Percentiles rank a stretch among this genome's conserved stretches.
Conservation (phyloP, 2,329 filamentous ascomycete genomes). For the Hymenoscyphus linearis region DNA sequence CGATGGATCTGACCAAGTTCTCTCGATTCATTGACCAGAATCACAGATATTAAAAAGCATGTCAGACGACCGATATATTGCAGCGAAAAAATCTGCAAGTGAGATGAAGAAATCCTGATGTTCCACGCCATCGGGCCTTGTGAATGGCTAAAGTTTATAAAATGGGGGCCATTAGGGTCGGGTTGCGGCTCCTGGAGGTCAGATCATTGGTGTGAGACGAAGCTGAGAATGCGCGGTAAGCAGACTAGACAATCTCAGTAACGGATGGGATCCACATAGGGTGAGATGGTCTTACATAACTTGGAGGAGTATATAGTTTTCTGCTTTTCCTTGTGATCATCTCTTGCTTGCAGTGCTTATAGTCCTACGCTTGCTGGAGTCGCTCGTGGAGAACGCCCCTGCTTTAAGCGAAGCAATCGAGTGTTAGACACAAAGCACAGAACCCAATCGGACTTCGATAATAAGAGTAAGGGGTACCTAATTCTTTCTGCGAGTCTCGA, state of each 20-base stretch:
- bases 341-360: neutral
- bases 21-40: neutral
- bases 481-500: neutral
- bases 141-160: neutral
- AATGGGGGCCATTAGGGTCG: neutral
- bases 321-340: neutral
- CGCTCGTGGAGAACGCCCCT: neutral
- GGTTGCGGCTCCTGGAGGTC: neutral
- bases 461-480: neutral
- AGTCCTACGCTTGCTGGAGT: neutral
- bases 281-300: neutral
- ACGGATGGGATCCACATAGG: neutral
- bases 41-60: neutral
- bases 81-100: neutral
- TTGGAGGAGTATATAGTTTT: neutral
- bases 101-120: neutral
- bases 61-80: neutral
- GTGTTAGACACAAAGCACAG: neutral
- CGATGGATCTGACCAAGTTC: neutral
- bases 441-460: neutral
- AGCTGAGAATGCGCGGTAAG: neutral
- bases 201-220: neutral
- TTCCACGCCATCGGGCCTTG: neutral
- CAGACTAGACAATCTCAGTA: neutral
- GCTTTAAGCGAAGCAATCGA: neutral